Conservation (phyloP, 495 filamentous ascomycete genomes). For the Neurospora pannonica region DNA sequence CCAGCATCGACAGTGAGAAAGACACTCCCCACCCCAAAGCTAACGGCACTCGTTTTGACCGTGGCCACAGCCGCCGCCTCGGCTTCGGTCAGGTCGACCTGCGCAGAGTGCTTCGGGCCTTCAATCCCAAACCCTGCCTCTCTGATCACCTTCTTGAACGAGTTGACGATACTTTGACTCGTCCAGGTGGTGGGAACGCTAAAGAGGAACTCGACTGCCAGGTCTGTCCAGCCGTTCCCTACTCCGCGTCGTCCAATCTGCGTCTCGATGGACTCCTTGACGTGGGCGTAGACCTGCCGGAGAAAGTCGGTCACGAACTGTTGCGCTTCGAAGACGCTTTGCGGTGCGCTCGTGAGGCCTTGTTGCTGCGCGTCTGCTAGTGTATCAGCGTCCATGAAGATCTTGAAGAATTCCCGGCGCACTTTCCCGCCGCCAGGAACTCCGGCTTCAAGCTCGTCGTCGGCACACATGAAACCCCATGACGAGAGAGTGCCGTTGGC, state of each 20-base stretch:
- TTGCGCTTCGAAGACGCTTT: slow-evolving; percentile 37
- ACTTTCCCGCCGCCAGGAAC: slow-evolving; percentile 17
- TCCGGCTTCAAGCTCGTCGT: slow-evolving; percentile 27
- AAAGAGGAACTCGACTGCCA: slow-evolving; percentile 54
- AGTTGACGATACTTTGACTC: slow-evolving; percentile 45
- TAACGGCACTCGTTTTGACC: slow-evolving; percentile 24
- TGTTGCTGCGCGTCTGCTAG: slow-evolving; percentile 26
- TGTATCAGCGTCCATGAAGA: slow-evolving; percentile 40
- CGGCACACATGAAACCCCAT: slow-evolving; percentile 51
- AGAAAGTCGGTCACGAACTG: slow-evolving; percentile 48
- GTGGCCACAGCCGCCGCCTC: slow-evolving; percentile 54
- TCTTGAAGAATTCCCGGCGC: slow-evolving; percentile 51
- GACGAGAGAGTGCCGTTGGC: slow-evolving; percentile 28
- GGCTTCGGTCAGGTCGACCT: slow-evolving; percentile 59
- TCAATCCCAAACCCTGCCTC: slow-evolving; percentile 43
- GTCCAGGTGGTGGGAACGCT: slow-evolving; percentile 63
- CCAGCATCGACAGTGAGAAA: slow-evolving; percentile 30
- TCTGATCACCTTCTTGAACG: slow-evolving; percentile 41
- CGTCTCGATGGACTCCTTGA: slow-evolving; percentile 37
- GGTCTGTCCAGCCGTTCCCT: slow-evolving; percentile 33
- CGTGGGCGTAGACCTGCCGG: slow-evolving; percentile 43
- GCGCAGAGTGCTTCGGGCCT: slow-evolving; percentile 33
- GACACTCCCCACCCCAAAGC: slow-evolving; percentile 19
- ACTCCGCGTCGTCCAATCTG: slow-evolving; percentile 24
- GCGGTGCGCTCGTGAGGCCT: slow-evolving; percentile 20